A percentile compares a stretch with the other conserved stretches of the same genome.
Conservation (phyloP, 1,284 basidiomycete species). For the Tilletia walkeri region DNA sequence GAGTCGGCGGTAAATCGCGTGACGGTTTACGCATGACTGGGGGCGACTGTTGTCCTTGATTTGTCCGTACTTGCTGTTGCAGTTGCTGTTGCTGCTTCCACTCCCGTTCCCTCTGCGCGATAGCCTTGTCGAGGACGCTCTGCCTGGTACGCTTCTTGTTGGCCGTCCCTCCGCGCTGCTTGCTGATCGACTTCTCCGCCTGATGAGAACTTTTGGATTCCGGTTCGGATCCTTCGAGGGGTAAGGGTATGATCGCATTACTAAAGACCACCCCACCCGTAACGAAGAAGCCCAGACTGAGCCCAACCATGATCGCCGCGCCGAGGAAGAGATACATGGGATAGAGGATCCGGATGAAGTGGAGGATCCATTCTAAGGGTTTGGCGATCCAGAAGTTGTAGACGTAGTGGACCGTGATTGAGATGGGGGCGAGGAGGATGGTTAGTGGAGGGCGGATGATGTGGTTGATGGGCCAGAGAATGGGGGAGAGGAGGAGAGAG, state of each 20-base stretch:
- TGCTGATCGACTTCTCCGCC: too few species aligned
- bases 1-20: neutral
- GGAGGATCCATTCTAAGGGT: neutral
- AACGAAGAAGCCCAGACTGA: slow-evolving; percentile 14
- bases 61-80: neutral
- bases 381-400: slow-evolving; percentile 10
- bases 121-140: slow-evolving; percentile 16
- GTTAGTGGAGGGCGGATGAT: slow-evolving; percentile 3
- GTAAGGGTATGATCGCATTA: neutral
- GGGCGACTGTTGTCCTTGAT: too few species aligned
- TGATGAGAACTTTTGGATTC: too few species aligned
- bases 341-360: neutral
- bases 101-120: slow-evolving; percentile 6
- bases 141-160: neutral
- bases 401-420: neutral
- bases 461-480: slow-evolving; percentile 4
- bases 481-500: neutral
- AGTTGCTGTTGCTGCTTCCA: slow-evolving; percentile 1
- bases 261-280: slow-evolving; percentile 2
- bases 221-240: neutral
- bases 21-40: neutral
- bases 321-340: slow-evolving; percentile 13
- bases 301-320: neutral
- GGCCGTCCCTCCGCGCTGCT: too few species aligned
- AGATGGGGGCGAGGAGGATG: slow-evolving; percentile 11